Percentiles rank a stretch among this genome's conserved stretches.
phyloP scores from a whole-genome alignment of 2,329 filamentous ascomycete genomes.

The Colletotrichum costaricense region DNA sequence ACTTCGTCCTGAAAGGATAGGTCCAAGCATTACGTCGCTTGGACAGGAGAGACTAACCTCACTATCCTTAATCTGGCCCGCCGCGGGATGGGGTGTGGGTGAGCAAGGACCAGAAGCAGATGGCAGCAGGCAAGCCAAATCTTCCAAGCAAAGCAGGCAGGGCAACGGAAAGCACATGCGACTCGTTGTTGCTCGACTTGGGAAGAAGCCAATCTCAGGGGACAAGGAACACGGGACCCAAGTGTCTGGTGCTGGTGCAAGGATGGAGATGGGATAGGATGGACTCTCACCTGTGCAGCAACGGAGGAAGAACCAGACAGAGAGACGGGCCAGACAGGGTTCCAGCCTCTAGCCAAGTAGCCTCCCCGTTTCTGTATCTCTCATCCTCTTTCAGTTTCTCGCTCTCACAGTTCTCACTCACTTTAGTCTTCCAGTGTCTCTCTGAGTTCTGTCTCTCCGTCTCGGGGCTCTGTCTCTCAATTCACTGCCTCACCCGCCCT shows the following conservation, averaged over 20 bases:
- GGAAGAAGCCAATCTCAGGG: slow-evolving; percentile 26
- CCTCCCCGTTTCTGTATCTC: neutral
- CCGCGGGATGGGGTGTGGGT: neutral
- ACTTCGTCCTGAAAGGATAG: slow-evolving; percentile 1
- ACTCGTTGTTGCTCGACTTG: slow-evolving; percentile 15
- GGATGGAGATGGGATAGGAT: neutral
- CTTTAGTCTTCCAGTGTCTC: slow-evolving; percentile 1
- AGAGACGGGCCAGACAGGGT: slow-evolving; percentile 21
- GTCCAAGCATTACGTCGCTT: slow-evolving; percentile 5
- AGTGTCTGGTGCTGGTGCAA: slow-evolving; percentile 26
- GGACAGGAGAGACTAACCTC: neutral
- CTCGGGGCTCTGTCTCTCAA: slow-evolving; percentile 1
- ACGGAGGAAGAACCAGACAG: slow-evolving; percentile 3
- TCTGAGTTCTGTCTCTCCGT: slow-evolving; percentile 8
- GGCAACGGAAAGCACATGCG: slow-evolving; percentile 5
- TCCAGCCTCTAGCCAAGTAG: slow-evolving; percentile 10
- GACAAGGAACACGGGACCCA: slow-evolving; percentile 26
- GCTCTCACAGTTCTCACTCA: neutral
- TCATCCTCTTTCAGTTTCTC: neutral
- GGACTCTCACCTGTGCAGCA: slow-evolving; percentile 17
- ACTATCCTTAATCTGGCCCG: slow-evolving; percentile 14
- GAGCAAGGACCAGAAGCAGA: slow-evolving; percentile 18
- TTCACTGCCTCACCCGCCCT: neutral
- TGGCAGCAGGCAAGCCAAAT: slow-evolving; percentile 17
- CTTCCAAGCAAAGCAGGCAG: neutral